A percentile compares a stretch with the other conserved stretches of the same genome.
These are phyloP conservation scores for Alternaria longipes DNA, from an alignment of 2,329 filamentous ascomycete species.

Conservation along the genomic window DNA sequence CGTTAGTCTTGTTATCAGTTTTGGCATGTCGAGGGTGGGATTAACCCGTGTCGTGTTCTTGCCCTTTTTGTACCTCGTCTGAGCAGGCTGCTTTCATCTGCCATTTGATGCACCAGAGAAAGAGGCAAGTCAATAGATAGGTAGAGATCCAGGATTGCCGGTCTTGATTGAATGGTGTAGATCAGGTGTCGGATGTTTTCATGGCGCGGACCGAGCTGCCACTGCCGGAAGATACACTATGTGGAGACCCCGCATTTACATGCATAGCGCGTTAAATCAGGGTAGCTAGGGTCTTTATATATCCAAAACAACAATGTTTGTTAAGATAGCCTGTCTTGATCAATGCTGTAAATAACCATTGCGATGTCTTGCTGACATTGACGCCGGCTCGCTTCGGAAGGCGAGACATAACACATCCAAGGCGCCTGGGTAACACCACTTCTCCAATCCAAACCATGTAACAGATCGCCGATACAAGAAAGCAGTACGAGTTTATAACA, in stretches of 20 bases:
- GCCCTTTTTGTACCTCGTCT: constrained; percentile 10
- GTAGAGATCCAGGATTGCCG: neutral
- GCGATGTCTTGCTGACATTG: too few species aligned
- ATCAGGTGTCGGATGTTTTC: neutral
- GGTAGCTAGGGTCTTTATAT: neutral
- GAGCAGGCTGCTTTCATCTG: neutral
- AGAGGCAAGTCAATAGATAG: neutral
- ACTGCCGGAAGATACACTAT: neutral
- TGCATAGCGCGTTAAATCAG: neutral
- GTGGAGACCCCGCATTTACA: constrained; percentile 18
- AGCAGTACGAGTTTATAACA: neutral
- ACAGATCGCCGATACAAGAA: neutral
- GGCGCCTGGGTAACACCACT: too few species aligned
- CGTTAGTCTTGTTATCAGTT: neutral
- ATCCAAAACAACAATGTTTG: neutral
- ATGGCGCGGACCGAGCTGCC: neutral
- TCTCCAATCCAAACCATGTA: neutral
- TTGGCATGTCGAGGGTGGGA: neutral
- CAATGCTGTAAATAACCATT: neutral
- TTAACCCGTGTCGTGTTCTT: constrained; percentile 16
- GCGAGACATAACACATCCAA: neutral
- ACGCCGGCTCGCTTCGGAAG: neutral
- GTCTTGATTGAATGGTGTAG: neutral
- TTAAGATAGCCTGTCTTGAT: rapidly evolving
- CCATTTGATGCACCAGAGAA: neutral